Percentiles rank a stretch among this genome's conserved stretches.
Evolutionary conservation across 108 stramenopile species (phyloP).

Genomic region (Nitzschia sp.): DNA sequence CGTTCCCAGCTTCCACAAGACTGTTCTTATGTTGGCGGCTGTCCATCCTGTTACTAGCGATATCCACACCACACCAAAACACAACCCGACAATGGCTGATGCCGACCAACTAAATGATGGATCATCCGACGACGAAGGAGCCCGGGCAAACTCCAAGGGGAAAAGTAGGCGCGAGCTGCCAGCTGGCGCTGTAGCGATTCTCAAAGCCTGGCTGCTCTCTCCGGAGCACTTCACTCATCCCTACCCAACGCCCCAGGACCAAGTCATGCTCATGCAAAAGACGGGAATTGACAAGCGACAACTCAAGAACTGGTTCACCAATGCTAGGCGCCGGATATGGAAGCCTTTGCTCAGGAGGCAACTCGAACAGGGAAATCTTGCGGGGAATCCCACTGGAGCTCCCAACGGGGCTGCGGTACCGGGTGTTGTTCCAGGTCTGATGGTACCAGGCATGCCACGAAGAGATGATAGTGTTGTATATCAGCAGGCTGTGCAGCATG

Average conservation of each 20-base stretch:
- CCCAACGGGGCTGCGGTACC: constrained; percentile 36
- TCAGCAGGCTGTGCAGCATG: constrained; percentile 46
- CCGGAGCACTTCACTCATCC: constrained; percentile 92
- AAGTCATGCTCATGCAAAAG: constrained; percentile 88
- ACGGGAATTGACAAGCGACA: constrained; percentile 95
- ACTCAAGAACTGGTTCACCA: constrained; percentile 96
- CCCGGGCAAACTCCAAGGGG: constrained; percentile 30
- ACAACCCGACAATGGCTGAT: constrained; percentile 13
- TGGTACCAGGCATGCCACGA: constrained; percentile 11
- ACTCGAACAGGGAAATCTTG: constrained; percentile 82
- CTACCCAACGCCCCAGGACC: constrained; percentile 91
- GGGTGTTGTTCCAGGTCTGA: constrained; percentile 48
- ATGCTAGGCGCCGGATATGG: constrained; percentile 92
- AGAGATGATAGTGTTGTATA: not conserved
- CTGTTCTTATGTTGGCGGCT: constrained; percentile 19
- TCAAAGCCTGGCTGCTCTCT: constrained; percentile 89
- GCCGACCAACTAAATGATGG: constrained; percentile 6
- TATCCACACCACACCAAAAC: constrained; percentile 9
- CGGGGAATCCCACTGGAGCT: constrained; percentile 48
- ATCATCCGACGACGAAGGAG: constrained; percentile 37
- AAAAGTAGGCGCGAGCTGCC: constrained; percentile 91
- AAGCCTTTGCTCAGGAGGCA: constrained; percentile 93
- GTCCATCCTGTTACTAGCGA: constrained; percentile 9
- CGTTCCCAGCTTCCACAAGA: not conserved
- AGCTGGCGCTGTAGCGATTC: constrained; percentile 80